These are phyloP conservation scores for Hypoxylon subgilvum DNA, from an alignment of 495 filamentous ascomycete genomes.

Conservation along the genomic window DNA sequence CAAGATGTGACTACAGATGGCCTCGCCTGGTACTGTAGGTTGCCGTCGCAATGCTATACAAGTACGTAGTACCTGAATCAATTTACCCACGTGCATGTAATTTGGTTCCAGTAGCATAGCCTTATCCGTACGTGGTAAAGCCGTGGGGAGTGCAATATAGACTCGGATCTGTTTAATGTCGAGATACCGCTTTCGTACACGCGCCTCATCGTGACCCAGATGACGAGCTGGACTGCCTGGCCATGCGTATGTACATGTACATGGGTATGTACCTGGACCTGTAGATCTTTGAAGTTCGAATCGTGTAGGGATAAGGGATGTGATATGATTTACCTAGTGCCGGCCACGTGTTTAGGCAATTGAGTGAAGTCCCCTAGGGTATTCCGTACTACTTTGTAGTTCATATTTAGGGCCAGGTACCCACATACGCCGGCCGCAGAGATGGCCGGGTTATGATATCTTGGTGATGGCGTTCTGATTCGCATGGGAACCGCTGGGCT, in stretches of 20 bases:
- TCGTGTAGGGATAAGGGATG: slow-evolving; percentile 16
- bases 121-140: slow-evolving; percentile 29
- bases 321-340: slow-evolving; percentile 19
- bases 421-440: neutral
- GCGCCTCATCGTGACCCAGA: slow-evolving; percentile 20
- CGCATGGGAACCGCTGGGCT: slow-evolving; percentile 24
- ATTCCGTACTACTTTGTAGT: too few species aligned
- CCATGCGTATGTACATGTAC: neutral
- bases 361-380: slow-evolving; percentile 17
- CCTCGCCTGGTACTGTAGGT: slow-evolving; percentile 8
- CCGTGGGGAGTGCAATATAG: slow-evolving; percentile 18
- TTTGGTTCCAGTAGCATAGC: slow-evolving; percentile 25
- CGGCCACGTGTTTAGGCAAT: slow-evolving; percentile 36
- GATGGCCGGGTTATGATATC: slow-evolving; percentile 12
- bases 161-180: slow-evolving; percentile 34
- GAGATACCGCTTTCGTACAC: slow-evolving; percentile 10
- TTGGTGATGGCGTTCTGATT: slow-evolving; percentile 29
- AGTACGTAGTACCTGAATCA: slow-evolving; percentile 17
- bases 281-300: slow-evolving; percentile 18
- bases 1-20: slow-evolving; percentile 26
- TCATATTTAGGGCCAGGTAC: neutral
- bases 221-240: slow-evolving; percentile 17
- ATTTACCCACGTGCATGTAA: slow-evolving; percentile 40
- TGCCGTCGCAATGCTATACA: too few species aligned
- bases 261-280: slow-evolving; percentile 7